Evolutionary conservation across 2,329 filamentous ascomycete genomes (phyloP).

Genomic region (Hypoxylon sp.): DNA sequence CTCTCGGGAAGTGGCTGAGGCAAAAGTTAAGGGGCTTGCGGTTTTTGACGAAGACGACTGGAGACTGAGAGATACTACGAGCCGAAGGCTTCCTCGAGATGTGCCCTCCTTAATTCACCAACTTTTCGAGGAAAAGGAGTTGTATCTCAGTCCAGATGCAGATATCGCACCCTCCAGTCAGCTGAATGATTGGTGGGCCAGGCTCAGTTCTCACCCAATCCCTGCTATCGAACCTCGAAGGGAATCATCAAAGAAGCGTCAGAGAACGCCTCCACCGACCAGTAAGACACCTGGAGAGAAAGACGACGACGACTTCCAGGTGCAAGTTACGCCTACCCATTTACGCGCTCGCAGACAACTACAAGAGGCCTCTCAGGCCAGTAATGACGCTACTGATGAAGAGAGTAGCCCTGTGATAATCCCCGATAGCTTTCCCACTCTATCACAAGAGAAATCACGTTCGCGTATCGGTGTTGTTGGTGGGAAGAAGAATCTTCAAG

Average conservation of each 20-base stretch:
- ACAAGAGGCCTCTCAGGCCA: slow-evolving; percentile 25
- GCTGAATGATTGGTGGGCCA: slow-evolving; percentile 61
- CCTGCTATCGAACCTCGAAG: slow-evolving; percentile 34
- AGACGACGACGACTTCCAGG: slow-evolving; percentile 61
- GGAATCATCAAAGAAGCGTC: slow-evolving; percentile 20
- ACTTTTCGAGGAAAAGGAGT: slow-evolving; percentile 52
- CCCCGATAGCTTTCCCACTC: slow-evolving; percentile 33
- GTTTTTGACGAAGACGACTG: slow-evolving; percentile 56
- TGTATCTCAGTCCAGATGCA: slow-evolving; percentile 45
- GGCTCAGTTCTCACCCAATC: slow-evolving; percentile 48
- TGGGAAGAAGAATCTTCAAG: slow-evolving; percentile 18
- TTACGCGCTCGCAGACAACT: slow-evolving; percentile 43
- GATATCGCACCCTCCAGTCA: slow-evolving; percentile 47
- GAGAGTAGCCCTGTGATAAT: slow-evolving; percentile 33
- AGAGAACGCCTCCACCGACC: slow-evolving; percentile 27
- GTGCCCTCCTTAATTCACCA: slow-evolving; percentile 50
- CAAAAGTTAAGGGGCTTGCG: slow-evolving; percentile 61
- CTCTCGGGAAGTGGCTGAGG: slow-evolving; percentile 55
- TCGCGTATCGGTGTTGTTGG: slow-evolving; percentile 38
- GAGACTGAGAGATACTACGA: slow-evolving; percentile 43
- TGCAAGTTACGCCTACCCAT: slow-evolving; percentile 58
- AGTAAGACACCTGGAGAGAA: slow-evolving; percentile 41
- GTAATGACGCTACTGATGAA: slow-evolving; percentile 31
- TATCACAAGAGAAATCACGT: slow-evolving; percentile 24
- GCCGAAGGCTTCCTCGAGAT: slow-evolving; percentile 43